Percentiles rank a stretch among this genome's conserved stretches.
phyloP scores from a whole-genome alignment of 2,329 filamentous ascomycete genomes.

The Nakataea oryzae region DNA sequence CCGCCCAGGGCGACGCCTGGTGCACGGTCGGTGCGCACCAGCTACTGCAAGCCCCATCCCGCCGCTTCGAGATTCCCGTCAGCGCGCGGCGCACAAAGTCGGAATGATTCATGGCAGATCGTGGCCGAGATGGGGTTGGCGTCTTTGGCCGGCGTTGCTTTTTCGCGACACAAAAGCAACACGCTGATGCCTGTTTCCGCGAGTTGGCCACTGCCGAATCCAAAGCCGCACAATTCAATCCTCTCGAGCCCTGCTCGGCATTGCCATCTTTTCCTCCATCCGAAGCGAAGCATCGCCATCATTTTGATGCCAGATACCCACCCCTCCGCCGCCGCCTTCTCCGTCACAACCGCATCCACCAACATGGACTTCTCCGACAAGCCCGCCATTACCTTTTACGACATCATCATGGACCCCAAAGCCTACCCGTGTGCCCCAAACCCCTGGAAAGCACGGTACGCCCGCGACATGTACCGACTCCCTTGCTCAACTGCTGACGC shows the following conservation, averaged over 20 bases:
- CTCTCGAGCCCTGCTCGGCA: background rate
- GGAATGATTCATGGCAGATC: background rate
- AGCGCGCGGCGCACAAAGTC: too few species aligned
- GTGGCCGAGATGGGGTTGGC: background rate
- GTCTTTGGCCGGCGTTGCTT: background rate
- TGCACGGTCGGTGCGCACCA: too few species aligned
- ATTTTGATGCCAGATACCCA: background rate
- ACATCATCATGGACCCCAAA: conserved; percentile 26
- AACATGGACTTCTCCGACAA: background rate
- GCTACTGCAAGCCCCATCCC: too few species aligned
- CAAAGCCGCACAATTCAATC: background rate
- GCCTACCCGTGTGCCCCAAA: conserved; percentile 16
- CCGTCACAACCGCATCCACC: background rate
- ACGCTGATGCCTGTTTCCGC: too few species aligned
- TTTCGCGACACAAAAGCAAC: background rate
- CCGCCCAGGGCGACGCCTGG: too few species aligned
- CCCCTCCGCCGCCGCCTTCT: too few species aligned
- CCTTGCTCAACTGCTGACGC: conserved; percentile 18
- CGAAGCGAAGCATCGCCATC: too few species aligned
- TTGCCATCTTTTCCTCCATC: too few species aligned
- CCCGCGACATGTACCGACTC: background rate
- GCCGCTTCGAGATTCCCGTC: too few species aligned
- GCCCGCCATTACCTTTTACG: conserved; percentile 25
- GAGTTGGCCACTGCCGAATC: background rate
- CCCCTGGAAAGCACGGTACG: conserved; percentile 19